Evolutionary conservation across 768 basidiomycete genomes (phyloP), one percentile per base, ranked within the genome.

Genomic region (Gelatoporia subvermispora): DNA sequence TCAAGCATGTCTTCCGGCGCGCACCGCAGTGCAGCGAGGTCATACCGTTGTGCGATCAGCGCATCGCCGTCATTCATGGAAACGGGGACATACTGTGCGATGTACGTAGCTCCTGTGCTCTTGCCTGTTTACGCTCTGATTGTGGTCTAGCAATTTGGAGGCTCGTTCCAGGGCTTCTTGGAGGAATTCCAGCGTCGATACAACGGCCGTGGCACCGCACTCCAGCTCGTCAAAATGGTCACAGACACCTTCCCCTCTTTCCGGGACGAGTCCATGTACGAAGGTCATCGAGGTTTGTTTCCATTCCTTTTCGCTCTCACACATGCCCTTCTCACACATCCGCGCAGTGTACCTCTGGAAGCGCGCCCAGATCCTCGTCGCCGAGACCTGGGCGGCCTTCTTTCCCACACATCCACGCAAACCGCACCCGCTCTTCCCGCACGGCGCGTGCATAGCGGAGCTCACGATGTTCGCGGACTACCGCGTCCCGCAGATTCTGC

Each of bases 401-500:
- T 88, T 85, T 64, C 89, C 89, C 1, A 60, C 68, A 3, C 55
- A 67, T 7, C 48, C 62, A 7, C 57, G 70, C 8, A 45, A 43
- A 0, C 49, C 60, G 2, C 91, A 93, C 62, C 91, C 90, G 3
- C 68, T 93, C 37, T 89, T 93, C 67, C 84, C 85, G 3, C 70
- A 74, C 15, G 84, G 83, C 4, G 70, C 83, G 17, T 72, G 73
- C 34, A 88, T 93, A 52, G 73, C 77, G 43, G 69, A 82, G 42
- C 76, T 94, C 10, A 93, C 92, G 18, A 94, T 93, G 93, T 95
- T 95, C 64, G 89, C 93, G 4, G 92, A 94, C 70, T 93, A 93
- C 61, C 81, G 90, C 36, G 88, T 95, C 4, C 92, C 92, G 2
- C 93, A 94, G 62, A 88, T 94, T 49, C 68, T 95, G 23, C 87